These are phyloP conservation scores for Staphylotrichum tortipilum DNA, from an alignment of 495 filamentous ascomycete species.

Conservation along the genomic window DNA sequence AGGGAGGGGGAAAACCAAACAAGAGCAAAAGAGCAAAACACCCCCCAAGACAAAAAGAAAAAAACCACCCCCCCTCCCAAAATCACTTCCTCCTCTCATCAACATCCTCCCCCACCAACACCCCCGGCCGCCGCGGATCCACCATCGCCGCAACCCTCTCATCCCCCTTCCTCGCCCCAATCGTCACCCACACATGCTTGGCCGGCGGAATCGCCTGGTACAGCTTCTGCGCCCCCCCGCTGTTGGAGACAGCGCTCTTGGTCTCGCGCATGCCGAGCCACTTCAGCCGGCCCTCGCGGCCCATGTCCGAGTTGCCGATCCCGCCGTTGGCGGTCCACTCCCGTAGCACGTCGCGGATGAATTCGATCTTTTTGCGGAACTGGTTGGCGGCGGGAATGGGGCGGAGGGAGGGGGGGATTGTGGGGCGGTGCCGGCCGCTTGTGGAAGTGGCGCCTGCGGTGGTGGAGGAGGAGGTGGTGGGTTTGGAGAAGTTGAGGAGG, in stretches of 20 bases:
- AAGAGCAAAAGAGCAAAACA: not conserved
- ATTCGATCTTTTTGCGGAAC: slow-evolving; percentile 70
- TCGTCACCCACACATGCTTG: slow-evolving; percentile 78
- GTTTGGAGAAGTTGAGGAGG: slow-evolving; percentile 44
- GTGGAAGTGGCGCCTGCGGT: not conserved
- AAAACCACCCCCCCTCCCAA: not conserved
- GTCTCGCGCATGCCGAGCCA: slow-evolving; percentile 64
- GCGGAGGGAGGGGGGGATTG: slow-evolving; percentile 49
- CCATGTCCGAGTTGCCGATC: slow-evolving; percentile 51
- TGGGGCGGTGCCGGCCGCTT: slow-evolving; percentile 34
- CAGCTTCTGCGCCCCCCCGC: no score
- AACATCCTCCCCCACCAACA: slow-evolving; percentile 38
- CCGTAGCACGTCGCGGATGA: slow-evolving; percentile 59
- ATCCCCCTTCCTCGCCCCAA: slow-evolving; percentile 71
- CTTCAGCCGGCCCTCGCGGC: slow-evolving; percentile 42
- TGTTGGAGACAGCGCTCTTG: no score
- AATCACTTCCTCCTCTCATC: slow-evolving; percentile 22
- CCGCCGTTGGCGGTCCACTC: slow-evolving; percentile 67
- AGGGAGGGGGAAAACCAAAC: not conserved
- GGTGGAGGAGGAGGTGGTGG: slow-evolving; percentile 25
- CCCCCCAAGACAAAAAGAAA: no score
- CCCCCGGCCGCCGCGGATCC: slow-evolving; percentile 40
- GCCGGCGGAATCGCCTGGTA: slow-evolving; percentile 43
- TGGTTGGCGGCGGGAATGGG: slow-evolving; percentile 65
- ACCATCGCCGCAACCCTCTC: slow-evolving; percentile 42